A percentile compares a stretch with the other conserved stretches of the same genome.
Conservation (phyloP, 805 yeast genomes). For the Metschnikowia hibisci region DNA sequence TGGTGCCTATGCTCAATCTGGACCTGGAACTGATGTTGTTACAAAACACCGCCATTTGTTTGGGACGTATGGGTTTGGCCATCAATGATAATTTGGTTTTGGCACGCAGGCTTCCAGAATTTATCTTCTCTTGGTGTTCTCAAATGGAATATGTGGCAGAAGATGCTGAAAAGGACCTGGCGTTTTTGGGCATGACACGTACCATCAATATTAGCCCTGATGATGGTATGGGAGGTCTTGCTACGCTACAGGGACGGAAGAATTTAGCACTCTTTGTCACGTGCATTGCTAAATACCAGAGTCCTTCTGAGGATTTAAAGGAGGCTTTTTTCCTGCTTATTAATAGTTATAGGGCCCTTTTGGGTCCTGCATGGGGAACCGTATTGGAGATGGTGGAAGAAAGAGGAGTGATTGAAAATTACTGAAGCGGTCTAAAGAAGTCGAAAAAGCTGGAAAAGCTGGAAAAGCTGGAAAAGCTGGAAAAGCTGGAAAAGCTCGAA, state of each 20-base stretch:
- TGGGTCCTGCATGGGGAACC: slow-evolving; percentile 42
- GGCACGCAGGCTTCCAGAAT: slow-evolving; percentile 54
- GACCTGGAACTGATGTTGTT: slow-evolving; percentile 60
- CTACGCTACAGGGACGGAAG: slow-evolving; percentile 42
- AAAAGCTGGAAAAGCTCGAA: too few species aligned
- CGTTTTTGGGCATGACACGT: slow-evolving; percentile 79
- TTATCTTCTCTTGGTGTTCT: slow-evolving; percentile 66
- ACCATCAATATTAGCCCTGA: slow-evolving; percentile 64
- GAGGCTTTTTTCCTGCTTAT: slow-evolving; percentile 43
- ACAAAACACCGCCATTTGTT: slow-evolving; percentile 85
- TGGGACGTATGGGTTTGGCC: slow-evolving; percentile 78
- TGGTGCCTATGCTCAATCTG: slow-evolving; percentile 58
- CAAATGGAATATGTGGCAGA: slow-evolving; percentile 65
- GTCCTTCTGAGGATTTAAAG: slow-evolving; percentile 46
- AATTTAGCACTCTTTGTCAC: slow-evolving; percentile 52
- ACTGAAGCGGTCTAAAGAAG: too few species aligned
- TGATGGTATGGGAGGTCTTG: slow-evolving; percentile 46
- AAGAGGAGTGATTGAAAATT: slow-evolving; percentile 16
- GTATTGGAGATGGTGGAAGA: slow-evolving; percentile 31
- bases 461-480: too few species aligned
- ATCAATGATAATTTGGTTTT: slow-evolving; percentile 44
- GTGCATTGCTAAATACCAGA: slow-evolving; percentile 53
- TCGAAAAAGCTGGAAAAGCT: too few species aligned
- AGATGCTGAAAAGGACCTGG: slow-evolving; percentile 83
- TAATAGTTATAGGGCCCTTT: slow-evolving; percentile 42